These are phyloP conservation scores for Platanthera guangdongensis DNA, from an alignment of 106 monocot species.

Conservation along the genomic window DNA sequence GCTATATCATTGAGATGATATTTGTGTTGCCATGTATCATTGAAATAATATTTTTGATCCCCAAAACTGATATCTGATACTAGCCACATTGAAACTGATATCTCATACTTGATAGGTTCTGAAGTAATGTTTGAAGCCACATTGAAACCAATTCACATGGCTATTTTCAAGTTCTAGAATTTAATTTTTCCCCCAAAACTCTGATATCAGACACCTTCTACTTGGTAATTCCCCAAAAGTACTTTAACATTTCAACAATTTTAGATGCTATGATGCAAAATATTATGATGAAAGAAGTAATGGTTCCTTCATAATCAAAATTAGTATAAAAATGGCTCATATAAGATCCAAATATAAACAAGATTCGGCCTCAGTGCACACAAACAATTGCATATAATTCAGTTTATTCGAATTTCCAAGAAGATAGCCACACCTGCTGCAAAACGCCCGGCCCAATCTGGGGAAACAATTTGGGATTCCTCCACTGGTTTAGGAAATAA, in stretches of 20 bases:
- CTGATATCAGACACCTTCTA: too few relatives aligned
- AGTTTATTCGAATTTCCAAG: neutral
- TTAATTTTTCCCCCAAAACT: too few relatives aligned
- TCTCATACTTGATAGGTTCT: too few relatives aligned
- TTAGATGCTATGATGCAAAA: neutral
- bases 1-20: too few relatives aligned
- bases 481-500: conserved; percentile 49
- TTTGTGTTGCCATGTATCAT: too few relatives aligned
- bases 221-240: neutral
- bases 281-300: neutral
- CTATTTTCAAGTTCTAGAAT: too few relatives aligned
- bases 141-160: too few relatives aligned
- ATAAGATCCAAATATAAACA: neutral
- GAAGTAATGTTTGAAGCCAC: too few relatives aligned
- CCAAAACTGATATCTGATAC: too few relatives aligned
- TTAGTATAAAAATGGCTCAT: neutral
- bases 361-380: neutral
- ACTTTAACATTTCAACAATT: neutral
- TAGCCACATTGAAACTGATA: too few relatives aligned
- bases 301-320: neutral
- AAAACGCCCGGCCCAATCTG: conserved; percentile 93
- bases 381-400: conserved; percentile 1
- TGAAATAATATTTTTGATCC: too few relatives aligned
- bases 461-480: conserved; percentile 99
- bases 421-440: conserved; percentile 61